Evolutionary conservation across 2,329 filamentous ascomycete species (phyloP).

Genomic region (Bipolaris bicolor): DNA sequence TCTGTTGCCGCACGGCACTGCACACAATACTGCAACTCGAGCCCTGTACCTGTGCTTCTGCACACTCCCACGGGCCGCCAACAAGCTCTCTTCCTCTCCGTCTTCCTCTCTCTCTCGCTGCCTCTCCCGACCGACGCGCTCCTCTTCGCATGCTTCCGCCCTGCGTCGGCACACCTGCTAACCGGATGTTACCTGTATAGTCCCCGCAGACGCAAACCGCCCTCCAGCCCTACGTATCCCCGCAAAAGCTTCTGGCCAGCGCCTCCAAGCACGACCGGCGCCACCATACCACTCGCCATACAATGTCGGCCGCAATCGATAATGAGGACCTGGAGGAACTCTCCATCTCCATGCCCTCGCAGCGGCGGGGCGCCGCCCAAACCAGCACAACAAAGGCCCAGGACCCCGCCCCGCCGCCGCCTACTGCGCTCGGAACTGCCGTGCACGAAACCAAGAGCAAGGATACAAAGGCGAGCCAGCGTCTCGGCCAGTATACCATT

Average conservation of each 20-base stretch:
- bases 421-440: slow-evolving; percentile 31
- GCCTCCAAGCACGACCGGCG: slow-evolving; percentile 3
- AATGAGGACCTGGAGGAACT: slow-evolving; percentile 72
- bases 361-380: slow-evolving; percentile 57
- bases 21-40: not conserved
- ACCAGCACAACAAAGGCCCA: slow-evolving; percentile 38
- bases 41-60: not conserved
- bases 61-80: not conserved
- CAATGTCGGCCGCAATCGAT: slow-evolving; percentile 63
- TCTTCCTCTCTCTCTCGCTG: no score
- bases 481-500: slow-evolving; percentile 90
- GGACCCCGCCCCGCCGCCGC: slow-evolving; percentile 44
- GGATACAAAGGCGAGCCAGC: slow-evolving; percentile 72
- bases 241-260: slow-evolving; percentile 5
- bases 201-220: slow-evolving; percentile 7
- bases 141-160: slow-evolving; percentile 12
- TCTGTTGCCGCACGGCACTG: not conserved
- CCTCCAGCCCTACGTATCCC: slow-evolving; percentile 1
- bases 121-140: slow-evolving; percentile 1
- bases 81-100: not conserved
- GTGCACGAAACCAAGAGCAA: slow-evolving; percentile 52
- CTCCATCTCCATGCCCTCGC: slow-evolving; percentile 74
- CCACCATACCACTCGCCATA: slow-evolving; percentile 2
- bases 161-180: slow-evolving; percentile 18
- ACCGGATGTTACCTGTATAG: slow-evolving; percentile 12